These are phyloP conservation scores for Eremothecium coryli DNA, from an alignment of 1,139 yeast species.

Conservation along the genomic window DNA sequence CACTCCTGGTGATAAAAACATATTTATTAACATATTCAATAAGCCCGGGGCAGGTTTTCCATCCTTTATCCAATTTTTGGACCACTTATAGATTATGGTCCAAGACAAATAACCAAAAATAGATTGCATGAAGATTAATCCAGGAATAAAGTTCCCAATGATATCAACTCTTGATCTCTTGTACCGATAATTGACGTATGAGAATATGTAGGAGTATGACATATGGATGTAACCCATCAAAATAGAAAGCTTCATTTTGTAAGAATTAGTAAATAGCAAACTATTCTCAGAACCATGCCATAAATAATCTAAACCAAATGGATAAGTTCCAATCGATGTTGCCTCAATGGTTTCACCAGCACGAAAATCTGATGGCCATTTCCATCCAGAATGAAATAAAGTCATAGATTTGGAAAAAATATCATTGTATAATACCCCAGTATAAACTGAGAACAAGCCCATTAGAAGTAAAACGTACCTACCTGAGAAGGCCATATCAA, in stretches of 20 bases:
- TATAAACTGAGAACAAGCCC: constrained; percentile 74
- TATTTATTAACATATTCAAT: constrained; percentile 69
- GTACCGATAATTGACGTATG: constrained; percentile 54
- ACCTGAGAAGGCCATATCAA: constrained; percentile 74
- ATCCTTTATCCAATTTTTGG: constrained; percentile 63
- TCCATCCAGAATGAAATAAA: constrained; percentile 64
- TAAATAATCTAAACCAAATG: constrained; percentile 62
- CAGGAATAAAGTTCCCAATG: constrained; percentile 71
- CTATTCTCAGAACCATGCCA: constrained; percentile 83
- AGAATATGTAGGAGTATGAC: constrained; percentile 64
- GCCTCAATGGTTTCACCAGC: constrained; percentile 53
- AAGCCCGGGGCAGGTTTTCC: constrained; percentile 69
- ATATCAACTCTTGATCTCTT: constrained; percentile 56
- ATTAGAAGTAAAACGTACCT: constrained; percentile 63
- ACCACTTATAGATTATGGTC: constrained; percentile 72
- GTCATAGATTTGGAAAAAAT: constrained; percentile 71
- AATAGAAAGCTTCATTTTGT: constrained; percentile 73
- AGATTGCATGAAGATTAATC: constrained; percentile 72
- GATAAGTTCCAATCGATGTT: constrained; percentile 47
- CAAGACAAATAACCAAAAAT: constrained; percentile 70
- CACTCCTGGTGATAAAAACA: constrained; percentile 71
- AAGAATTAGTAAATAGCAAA: constrained; percentile 64
- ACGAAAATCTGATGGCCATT: constrained; percentile 54
- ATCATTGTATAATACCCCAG: constrained; percentile 71
- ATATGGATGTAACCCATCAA: constrained; percentile 73